Percentiles rank a stretch among this genome's conserved stretches.
These are phyloP conservation scores for Fusarium humuli DNA, from an alignment of 2,329 filamentous ascomycete species.

Conservation along the genomic window DNA sequence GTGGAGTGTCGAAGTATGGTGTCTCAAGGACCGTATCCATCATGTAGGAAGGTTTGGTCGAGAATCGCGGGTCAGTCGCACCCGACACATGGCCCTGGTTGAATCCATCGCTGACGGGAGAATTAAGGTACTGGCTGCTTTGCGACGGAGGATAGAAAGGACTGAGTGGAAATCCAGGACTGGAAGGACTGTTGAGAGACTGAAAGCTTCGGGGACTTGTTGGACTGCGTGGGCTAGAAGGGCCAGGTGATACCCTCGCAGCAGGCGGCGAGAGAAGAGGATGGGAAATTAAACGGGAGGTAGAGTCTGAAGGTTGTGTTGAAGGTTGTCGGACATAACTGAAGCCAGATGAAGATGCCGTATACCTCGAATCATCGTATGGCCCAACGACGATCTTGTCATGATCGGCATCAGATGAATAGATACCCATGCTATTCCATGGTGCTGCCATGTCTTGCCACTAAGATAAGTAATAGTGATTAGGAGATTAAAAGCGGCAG, in stretches of 20 bases:
- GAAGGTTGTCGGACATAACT: slow-evolving; percentile 38
- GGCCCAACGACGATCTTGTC: slow-evolving; percentile 26
- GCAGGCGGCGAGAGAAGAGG: slow-evolving; percentile 44
- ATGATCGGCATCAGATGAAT: slow-evolving; percentile 19
- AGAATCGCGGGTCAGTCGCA: slow-evolving; percentile 19
- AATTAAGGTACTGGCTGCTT: slow-evolving; percentile 32
- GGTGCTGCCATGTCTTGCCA: slow-evolving; percentile 35
- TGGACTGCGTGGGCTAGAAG: slow-evolving; percentile 35
- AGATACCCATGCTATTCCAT: slow-evolving; percentile 36
- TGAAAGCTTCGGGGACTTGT: slow-evolving; percentile 29
- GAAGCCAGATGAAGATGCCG: slow-evolving; percentile 35
- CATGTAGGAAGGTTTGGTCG: slow-evolving; percentile 19
- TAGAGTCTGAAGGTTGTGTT: slow-evolving; percentile 40
- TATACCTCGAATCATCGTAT: slow-evolving; percentile 35
- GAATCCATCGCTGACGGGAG: slow-evolving; percentile 40
- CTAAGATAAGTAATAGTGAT: slow-evolving; percentile 5
- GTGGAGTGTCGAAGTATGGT: slow-evolving; percentile 44
- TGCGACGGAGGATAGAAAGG: slow-evolving; percentile 36
- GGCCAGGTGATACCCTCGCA: slow-evolving; percentile 29
- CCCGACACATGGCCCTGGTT: slow-evolving; percentile 23
- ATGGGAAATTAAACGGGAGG: slow-evolving; percentile 28
- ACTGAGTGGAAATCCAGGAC: slow-evolving; percentile 36
- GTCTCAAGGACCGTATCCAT: slow-evolving; percentile 41
- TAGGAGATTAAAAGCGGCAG: not conserved
- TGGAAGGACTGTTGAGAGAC: slow-evolving; percentile 29